phyloP scores from a whole-genome alignment of 1,284 basidiomycete species.

The Pseudozyma thailandica region DNA sequence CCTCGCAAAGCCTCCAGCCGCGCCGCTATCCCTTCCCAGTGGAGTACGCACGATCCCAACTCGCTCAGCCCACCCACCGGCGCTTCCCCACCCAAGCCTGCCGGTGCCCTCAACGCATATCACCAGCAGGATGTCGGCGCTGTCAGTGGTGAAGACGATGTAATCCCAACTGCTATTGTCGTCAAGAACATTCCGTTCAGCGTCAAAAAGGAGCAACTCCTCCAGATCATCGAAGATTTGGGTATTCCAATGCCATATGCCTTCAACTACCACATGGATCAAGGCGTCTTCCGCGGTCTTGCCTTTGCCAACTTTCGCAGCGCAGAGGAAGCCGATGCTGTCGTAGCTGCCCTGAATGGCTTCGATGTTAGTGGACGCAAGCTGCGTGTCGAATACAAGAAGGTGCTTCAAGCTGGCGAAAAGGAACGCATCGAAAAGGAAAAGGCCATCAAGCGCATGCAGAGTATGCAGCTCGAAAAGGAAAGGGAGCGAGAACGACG shows the following conservation, averaged over 20 bases:
- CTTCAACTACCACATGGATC: constrained; percentile 77
- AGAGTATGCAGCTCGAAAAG: constrained; percentile 69
- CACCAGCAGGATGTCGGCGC: constrained; percentile 1
- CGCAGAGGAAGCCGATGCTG: constrained; percentile 88
- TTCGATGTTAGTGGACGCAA: constrained; percentile 95
- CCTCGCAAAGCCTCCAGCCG: constrained; percentile 30
- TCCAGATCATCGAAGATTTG: constrained; percentile 93
- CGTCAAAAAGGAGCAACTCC: constrained; percentile 92
- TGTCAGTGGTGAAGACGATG: constrained; percentile 78
- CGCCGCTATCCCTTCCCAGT: constrained; percentile 49
- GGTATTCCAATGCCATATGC: constrained; percentile 98
- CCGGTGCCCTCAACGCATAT: constrained; percentile 13
- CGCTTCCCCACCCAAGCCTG: constrained; percentile 32
- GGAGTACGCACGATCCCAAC: constrained; percentile 35
- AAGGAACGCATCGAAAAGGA: constrained; percentile 99
- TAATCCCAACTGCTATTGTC: constrained; percentile 98
- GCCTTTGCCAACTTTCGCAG: constrained; percentile 99
- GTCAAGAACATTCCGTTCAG: constrained; percentile 99
- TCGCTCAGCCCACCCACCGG: constrained; percentile 31
- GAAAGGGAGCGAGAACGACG: constrained; percentile 57
- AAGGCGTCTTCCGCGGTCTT: constrained; percentile 89
- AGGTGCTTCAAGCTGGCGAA: constrained; percentile 96
- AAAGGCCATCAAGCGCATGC: constrained; percentile 98
- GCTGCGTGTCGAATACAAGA: constrained; percentile 98
- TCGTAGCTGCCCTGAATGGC: constrained; percentile 92